These are phyloP conservation scores for Sporothrix brunneoviolacea DNA, from an alignment of 2,329 filamentous ascomycete genomes.

Conservation along the genomic window DNA sequence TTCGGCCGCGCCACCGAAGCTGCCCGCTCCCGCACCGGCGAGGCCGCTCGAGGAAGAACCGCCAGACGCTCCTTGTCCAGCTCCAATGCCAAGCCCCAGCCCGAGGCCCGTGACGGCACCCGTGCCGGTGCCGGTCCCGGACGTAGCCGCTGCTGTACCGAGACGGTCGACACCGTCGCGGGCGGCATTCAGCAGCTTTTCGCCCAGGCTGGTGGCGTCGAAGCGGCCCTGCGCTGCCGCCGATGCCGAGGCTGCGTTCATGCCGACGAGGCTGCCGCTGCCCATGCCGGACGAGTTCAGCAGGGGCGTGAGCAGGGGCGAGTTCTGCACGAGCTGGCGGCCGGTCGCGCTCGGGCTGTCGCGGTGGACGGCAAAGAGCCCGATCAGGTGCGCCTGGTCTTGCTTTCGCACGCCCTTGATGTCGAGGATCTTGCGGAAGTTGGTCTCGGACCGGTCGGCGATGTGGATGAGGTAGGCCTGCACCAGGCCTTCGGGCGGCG, in stretches of 20 bases:
- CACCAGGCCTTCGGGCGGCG: slow-evolving; percentile 86
- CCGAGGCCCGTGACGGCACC: slow-evolving; percentile 21
- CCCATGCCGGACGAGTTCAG: slow-evolving; percentile 40
- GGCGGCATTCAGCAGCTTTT: slow-evolving; percentile 81
- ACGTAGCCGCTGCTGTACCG: slow-evolving; percentile 45
- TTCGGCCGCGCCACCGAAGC: too few relatives aligned
- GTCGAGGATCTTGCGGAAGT: slow-evolving; percentile 94
- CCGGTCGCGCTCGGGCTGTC: slow-evolving; percentile 61
- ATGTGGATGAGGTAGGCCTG: slow-evolving; percentile 98
- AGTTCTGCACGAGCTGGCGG: slow-evolving; percentile 62
- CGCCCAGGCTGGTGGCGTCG: slow-evolving; percentile 51
- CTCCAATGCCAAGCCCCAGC: slow-evolving; percentile 5
- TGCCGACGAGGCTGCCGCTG: slow-evolving; percentile 32
- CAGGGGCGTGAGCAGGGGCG: slow-evolving; percentile 63
- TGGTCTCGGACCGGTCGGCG: slow-evolving; percentile 82
- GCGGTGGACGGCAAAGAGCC: slow-evolving; percentile 75
- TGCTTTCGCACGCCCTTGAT: slow-evolving; percentile 84
- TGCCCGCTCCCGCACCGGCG: too few relatives aligned
- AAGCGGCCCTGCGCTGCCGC: slow-evolving; percentile 10
- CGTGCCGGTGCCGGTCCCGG: slow-evolving; percentile 24
- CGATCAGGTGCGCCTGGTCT: slow-evolving; percentile 75
- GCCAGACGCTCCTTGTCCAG: not conserved
- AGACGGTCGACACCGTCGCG: slow-evolving; percentile 76
- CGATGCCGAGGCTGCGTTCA: slow-evolving; percentile 20
- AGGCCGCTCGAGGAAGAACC: slow-evolving; percentile 15